These are phyloP conservation scores for Nicotiana noctiflora DNA, from an alignment of 257 asterid genomes.

Conservation along the genomic window DNA sequence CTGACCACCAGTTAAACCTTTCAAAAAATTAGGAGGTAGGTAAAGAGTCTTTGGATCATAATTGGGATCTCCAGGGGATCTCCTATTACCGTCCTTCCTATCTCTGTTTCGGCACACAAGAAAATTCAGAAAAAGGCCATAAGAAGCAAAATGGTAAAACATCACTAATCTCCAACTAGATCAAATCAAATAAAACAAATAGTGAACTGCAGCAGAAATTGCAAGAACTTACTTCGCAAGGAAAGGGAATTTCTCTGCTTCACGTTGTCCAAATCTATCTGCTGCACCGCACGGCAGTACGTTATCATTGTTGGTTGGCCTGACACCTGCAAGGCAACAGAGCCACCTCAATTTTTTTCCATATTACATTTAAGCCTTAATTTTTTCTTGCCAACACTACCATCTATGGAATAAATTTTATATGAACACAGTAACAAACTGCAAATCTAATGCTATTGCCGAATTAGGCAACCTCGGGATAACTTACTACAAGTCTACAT, in stretches of 20 bases:
- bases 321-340: slow-evolving; percentile 38
- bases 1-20: slow-evolving; percentile 82
- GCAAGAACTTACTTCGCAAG: slow-evolving; percentile 59
- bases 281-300: slow-evolving; percentile 38
- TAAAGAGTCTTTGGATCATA: slow-evolving; percentile 81
- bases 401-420: background rate
- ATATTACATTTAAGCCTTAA: background rate
- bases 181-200: background rate
- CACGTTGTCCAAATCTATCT: slow-evolving; percentile 67
- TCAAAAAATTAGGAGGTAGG: slow-evolving; percentile 70
- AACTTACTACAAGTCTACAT: background rate
- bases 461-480: background rate
- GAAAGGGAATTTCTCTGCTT: slow-evolving; percentile 58
- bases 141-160: background rate
- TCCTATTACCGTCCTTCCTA: slow-evolving; percentile 68
- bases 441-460: background rate
- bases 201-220: background rate
- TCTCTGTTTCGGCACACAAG: slow-evolving; percentile 36
- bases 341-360: background rate
- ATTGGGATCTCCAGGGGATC: slow-evolving; percentile 61
- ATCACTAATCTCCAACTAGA: background rate
- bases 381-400: too few relatives aligned
- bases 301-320: slow-evolving; percentile 29
- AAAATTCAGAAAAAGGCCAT: background rate
- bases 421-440: background rate